Evolutionary conservation across 768 basidiomycete genomes (phyloP).

Genomic region (Trametes villosa): DNA sequence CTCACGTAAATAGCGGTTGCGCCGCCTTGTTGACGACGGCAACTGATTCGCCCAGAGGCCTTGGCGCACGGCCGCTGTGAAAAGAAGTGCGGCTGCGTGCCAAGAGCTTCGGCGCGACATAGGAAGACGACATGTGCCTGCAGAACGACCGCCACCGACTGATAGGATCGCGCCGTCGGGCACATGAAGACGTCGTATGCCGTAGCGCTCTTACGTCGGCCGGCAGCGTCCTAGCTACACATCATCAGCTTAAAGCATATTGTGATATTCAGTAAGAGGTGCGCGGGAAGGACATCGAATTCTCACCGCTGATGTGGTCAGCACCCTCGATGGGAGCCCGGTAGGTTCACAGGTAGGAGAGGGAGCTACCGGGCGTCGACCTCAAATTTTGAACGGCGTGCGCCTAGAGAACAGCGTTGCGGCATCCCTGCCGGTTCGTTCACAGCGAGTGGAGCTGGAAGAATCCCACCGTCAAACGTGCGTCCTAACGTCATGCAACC

Average conservation of each 20-base stretch:
- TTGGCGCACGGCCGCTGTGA: conserved; percentile 1
- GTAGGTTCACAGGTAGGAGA: no score
- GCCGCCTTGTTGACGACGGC: neutral
- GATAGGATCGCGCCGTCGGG: neutral
- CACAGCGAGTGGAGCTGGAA: conserved; percentile 3
- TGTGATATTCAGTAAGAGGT: no score
- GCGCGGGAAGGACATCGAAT: no score
- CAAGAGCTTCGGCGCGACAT: conserved; percentile 1
- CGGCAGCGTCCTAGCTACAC: no score
- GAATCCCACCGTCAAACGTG: neutral
- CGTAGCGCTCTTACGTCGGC: neutral
- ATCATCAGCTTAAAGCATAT: no score
- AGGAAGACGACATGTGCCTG: neutral
- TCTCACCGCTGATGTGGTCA: no score
- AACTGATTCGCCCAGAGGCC: neutral
- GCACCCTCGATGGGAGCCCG: no score
- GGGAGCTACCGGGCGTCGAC: no score
- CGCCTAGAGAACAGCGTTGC: neutral
- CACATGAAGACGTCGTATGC: neutral
- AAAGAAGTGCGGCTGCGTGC: neutral
- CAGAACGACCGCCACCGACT: no score
- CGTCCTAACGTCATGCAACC: neutral
- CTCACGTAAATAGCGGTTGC: conserved; percentile 4
- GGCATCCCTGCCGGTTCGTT: neutral
- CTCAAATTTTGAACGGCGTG: no score